phyloP scores from a whole-genome alignment of 306 rosid genomes.

The Citrullus mucosospermus region DNA sequence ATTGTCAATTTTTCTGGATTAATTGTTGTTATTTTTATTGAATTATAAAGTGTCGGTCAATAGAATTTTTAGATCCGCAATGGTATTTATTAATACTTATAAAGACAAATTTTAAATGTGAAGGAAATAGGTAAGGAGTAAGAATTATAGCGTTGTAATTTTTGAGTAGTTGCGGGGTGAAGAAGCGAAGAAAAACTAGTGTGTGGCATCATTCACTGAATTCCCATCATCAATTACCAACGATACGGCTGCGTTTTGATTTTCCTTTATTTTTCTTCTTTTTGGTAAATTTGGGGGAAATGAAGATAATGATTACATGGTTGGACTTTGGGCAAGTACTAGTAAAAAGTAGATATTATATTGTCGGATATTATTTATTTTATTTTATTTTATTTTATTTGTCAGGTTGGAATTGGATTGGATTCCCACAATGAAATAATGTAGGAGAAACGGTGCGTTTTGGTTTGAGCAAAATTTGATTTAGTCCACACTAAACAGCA shows the following conservation, averaged over 20 bases:
- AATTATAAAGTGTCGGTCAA: too few species aligned
- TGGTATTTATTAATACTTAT: too few species aligned
- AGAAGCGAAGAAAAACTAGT: constrained; percentile 33
- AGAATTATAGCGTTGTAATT: too few species aligned
- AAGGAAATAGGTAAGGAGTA: too few species aligned
- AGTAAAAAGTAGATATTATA: neutral
- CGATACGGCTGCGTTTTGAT: neutral
- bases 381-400: too few species aligned
- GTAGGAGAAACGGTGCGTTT: neutral
- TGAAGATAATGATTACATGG: neutral
- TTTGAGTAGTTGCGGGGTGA: constrained; percentile 52
- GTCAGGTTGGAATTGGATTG: neutral
- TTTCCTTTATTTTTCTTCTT: neutral
- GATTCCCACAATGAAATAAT: neutral
- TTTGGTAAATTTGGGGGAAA: neutral
- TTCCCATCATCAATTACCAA: neutral
- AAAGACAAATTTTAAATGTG: too few species aligned
- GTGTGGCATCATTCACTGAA: neutral
- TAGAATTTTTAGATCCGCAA: too few species aligned
- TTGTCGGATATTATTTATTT: neutral
- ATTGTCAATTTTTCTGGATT: too few species aligned
- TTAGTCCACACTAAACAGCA: neutral
- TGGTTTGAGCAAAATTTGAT: neutral
- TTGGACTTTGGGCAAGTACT: neutral
- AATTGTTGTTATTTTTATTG: too few species aligned